Conservation (phyloP, 129 eudicot genomes). For the Flaveria ramosissima region DNA sequence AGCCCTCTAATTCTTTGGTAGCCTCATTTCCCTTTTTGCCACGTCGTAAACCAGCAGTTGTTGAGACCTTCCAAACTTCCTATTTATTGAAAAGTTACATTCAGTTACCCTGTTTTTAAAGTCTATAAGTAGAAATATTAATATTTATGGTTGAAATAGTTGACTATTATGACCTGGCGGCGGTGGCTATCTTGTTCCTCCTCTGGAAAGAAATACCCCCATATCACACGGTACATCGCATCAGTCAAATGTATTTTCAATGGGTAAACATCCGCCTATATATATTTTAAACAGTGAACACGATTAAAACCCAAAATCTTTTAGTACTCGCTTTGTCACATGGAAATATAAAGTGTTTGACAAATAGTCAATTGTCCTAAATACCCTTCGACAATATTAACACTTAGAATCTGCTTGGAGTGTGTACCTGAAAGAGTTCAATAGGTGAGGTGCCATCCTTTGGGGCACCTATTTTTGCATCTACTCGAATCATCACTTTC, state of each 20-base stretch:
- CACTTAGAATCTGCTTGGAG: background rate
- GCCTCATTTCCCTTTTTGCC: constrained; percentile 71
- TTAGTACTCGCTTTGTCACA: background rate
- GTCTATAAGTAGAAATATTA: constrained; percentile 17
- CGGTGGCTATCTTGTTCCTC: constrained; percentile 96
- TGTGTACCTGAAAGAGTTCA: constrained; percentile 80
- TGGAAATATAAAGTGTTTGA: background rate
- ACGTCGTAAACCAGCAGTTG: constrained; percentile 86
- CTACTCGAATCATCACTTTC: constrained; percentile 94
- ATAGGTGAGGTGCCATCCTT: constrained; percentile 89
- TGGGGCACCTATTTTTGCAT: constrained; percentile 84
- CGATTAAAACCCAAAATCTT: constrained; percentile 12
- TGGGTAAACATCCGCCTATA: constrained; percentile 87
- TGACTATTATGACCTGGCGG: constrained; percentile 62
- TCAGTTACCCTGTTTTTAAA: constrained; percentile 16
- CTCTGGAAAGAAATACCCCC: constrained; percentile 91
- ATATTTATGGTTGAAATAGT: background rate
- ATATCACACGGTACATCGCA: constrained; percentile 77
- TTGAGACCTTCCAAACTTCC: constrained; percentile 95
- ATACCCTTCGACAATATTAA: background rate
- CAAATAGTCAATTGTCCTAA: constrained; percentile 8
- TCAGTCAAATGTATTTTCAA: constrained; percentile 92
- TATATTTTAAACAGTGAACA: background rate
- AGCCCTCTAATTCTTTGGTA: constrained; percentile 59
- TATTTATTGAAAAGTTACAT: constrained; percentile 32